Evolutionary conservation across 2,329 filamentous ascomycete species (phyloP).

Genomic region (Penicillium decumbens): DNA sequence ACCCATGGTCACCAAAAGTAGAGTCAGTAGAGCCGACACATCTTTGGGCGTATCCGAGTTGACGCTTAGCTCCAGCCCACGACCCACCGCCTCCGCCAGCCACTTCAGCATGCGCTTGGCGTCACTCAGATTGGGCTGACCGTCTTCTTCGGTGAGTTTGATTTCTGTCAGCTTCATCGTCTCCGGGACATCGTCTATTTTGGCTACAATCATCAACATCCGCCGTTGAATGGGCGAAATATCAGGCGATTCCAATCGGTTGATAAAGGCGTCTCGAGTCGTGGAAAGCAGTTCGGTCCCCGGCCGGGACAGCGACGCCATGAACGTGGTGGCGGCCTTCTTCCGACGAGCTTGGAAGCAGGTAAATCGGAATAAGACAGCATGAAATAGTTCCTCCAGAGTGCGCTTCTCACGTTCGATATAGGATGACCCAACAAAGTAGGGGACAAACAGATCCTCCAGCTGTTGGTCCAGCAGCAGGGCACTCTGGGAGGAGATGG

Average conservation of each 20-base stretch:
- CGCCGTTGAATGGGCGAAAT: conserved; percentile 81
- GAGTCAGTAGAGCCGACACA: conserved; percentile 74
- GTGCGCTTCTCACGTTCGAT: conserved; percentile 62
- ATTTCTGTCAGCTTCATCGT: conserved; percentile 72
- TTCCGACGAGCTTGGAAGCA: conserved; percentile 79
- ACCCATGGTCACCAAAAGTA: conserved; percentile 82
- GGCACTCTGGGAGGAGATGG: conserved; percentile 79
- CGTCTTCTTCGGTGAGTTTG: conserved; percentile 86
- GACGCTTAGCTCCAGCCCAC: conserved; percentile 84
- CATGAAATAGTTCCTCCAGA: conserved; percentile 79
- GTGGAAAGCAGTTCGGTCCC: conserved; percentile 83
- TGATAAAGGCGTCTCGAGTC: conserved; percentile 86
- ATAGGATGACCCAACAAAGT: conserved; percentile 61
- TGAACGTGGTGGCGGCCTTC: conserved; percentile 85
- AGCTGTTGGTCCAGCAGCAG: conserved; percentile 63
- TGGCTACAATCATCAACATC: conserved; percentile 85
- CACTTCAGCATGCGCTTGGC: conserved; percentile 98
- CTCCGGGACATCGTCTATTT: conserved; percentile 64
- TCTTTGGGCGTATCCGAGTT: conserved; percentile 89
- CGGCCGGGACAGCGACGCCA: conserved; percentile 84
- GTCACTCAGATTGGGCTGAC: conserved; percentile 72
- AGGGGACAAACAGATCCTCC: conserved; percentile 63
- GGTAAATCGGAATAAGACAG: conserved; percentile 90
- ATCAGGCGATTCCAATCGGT: conserved; percentile 81
- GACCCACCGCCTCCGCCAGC: conserved; percentile 89